Percentiles rank a stretch among this genome's conserved stretches.
Evolutionary conservation across 2,329 filamentous ascomycete species (phyloP).

Genomic region (Cladosporium sp.): DNA sequence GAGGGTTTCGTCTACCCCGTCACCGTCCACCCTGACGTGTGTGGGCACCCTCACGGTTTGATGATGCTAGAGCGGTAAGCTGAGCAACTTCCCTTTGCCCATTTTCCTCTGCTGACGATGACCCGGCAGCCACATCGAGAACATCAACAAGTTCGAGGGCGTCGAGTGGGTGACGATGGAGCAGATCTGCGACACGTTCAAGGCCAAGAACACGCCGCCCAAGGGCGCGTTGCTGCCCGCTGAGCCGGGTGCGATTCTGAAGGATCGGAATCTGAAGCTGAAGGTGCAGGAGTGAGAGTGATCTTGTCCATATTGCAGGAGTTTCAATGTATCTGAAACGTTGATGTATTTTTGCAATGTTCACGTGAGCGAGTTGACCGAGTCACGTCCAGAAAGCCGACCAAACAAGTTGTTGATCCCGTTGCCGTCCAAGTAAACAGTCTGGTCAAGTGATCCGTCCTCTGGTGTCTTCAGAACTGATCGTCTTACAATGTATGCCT

Average conservation of each 20-base stretch:
- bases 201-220: slow-evolving; percentile 54
- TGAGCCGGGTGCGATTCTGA: slow-evolving; percentile 47
- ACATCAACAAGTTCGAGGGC: slow-evolving; percentile 58
- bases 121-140: slow-evolving; percentile 52
- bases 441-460: no score
- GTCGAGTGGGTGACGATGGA: slow-evolving; percentile 65
- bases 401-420: no score
- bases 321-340: no score
- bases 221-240: slow-evolving; percentile 57
- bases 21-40: slow-evolving; percentile 69
- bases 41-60: slow-evolving; percentile 63
- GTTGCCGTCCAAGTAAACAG: no score
- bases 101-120: neutral
- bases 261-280: slow-evolving; percentile 32
- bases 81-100: neutral
- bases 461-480: no score
- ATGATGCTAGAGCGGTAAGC: slow-evolving; percentile 64
- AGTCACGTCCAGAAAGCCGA: no score
- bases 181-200: slow-evolving; percentile 68
- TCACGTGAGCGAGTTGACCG: no score
- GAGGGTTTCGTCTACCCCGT: slow-evolving; percentile 67
- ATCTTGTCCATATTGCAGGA: no score
- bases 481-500: no score
- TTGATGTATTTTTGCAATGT: no score
- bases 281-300: slow-evolving; percentile 19